A percentile compares a stretch with the other conserved stretches of the same genome.
These are phyloP conservation scores for Scheffersomyces segobiensis DNA, from an alignment of 1,139 yeast genomes.

Conservation along the genomic window DNA sequence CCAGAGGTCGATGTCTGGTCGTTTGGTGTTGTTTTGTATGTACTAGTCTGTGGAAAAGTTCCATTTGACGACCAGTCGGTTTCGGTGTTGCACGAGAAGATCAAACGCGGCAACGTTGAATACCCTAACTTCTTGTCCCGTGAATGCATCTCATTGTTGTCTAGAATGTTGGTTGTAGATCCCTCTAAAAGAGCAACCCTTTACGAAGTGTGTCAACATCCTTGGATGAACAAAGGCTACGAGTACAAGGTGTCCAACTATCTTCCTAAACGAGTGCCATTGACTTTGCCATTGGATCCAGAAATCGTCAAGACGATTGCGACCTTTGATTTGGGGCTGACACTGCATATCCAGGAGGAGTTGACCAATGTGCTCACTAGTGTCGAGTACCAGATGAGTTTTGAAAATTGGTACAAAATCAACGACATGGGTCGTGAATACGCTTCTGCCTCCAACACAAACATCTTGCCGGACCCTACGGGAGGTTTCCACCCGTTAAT, in stretches of 20 bases:
- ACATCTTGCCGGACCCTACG: conserved; percentile 72
- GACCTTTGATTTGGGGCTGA: conserved; percentile 75
- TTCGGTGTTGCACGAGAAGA: conserved; percentile 89
- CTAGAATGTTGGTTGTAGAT: conserved; percentile 90
- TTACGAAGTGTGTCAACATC: conserved; percentile 79
- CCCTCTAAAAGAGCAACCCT: conserved; percentile 79
- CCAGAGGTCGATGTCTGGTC: conserved; percentile 99
- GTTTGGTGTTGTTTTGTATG: conserved; percentile 93
- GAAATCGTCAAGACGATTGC: conserved; percentile 75
- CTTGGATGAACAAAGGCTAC: conserved; percentile 93
- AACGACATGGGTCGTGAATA: conserved; percentile 43
- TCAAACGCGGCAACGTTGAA: conserved; percentile 88
- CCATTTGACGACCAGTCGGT: conserved; percentile 97
- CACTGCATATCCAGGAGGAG: conserved; percentile 56
- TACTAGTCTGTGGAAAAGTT: conserved; percentile 93
- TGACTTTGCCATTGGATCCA: conserved; percentile 70
- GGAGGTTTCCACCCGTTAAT: conserved; percentile 85
- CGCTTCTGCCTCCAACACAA: conserved; percentile 40
- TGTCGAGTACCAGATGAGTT: conserved; percentile 65
- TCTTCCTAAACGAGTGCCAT: conserved; percentile 75
- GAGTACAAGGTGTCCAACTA: conserved; percentile 72
- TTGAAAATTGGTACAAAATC: conserved; percentile 63
- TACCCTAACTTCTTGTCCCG: conserved; percentile 82
- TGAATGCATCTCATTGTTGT: conserved; percentile 80
- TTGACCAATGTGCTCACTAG: conserved; percentile 63